A percentile compares a stretch with the other conserved stretches of the same genome.
These are phyloP conservation scores for Pseudohalonectria lignicola DNA, from an alignment of 2,329 filamentous ascomycete species.

Conservation along the genomic window DNA sequence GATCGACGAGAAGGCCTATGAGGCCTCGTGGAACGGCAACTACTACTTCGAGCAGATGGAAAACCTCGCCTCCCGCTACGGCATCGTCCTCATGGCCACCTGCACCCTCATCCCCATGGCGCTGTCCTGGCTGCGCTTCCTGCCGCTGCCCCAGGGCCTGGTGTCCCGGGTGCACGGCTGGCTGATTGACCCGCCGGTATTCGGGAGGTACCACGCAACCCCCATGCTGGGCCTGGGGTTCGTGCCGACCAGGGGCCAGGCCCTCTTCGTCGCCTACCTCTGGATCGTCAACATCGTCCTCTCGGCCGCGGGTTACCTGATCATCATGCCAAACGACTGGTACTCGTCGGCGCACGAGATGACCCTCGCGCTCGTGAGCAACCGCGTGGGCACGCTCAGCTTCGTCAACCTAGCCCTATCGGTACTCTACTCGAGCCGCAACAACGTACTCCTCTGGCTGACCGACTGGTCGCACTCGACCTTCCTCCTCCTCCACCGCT, in stretches of 20 bases:
- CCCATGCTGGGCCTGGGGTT: conserved; percentile 20
- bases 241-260: conserved; percentile 14
- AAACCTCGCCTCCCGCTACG: conserved; percentile 5
- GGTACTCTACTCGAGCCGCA: conserved; percentile 21
- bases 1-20: neutral
- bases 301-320: conserved; percentile 16
- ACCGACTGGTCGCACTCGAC: conserved; percentile 25
- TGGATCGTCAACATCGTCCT: conserved; percentile 25
- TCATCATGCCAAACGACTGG: conserved; percentile 16
- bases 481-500: conserved; percentile 24
- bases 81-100: neutral
- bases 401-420: conserved; percentile 20
- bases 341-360: conserved; percentile 12
- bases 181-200: conserved; percentile 17
- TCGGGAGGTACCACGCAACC: conserved; percentile 20
- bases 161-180: conserved; percentile 14
- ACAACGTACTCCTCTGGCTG: conserved; percentile 22
- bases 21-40: neutral
- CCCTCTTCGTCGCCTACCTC: conserved; percentile 12
- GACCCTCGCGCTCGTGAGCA: conserved; percentile 21
- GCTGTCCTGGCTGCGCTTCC: neutral
- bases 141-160: neutral
- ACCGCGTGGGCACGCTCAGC: conserved; percentile 23
- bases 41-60: neutral
- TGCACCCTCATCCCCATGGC: neutral